Evolutionary conservation across 2,329 filamentous ascomycete genomes (phyloP).

Genomic region (Fusarium chlamydosporum): DNA sequence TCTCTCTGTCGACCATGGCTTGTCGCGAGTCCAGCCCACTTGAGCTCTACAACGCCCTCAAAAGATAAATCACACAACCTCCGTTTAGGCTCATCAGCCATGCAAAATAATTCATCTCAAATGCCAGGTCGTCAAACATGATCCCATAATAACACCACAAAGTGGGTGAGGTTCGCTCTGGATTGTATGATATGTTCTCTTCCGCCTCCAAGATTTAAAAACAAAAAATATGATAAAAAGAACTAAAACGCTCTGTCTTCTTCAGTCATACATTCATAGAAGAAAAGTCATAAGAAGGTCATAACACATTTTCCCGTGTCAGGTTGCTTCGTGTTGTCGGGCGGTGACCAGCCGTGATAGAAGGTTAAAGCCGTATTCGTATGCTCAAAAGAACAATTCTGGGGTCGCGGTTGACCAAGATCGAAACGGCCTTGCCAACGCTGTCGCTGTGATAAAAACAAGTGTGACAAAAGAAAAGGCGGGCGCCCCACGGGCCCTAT

Average conservation of each 20-base stretch:
- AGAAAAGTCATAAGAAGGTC: slow-evolving; percentile 57
- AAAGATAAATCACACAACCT: slow-evolving; percentile 48
- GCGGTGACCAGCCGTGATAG: slow-evolving; percentile 55
- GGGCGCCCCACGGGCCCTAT: slow-evolving; percentile 19
- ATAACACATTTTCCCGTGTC: slow-evolving; percentile 55
- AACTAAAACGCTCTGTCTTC: slow-evolving; percentile 53
- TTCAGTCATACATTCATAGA: slow-evolving; percentile 62
- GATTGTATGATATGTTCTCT: slow-evolving; percentile 46
- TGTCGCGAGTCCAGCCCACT: slow-evolving; percentile 51
- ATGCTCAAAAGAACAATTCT: slow-evolving; percentile 48
- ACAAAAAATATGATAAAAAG: slow-evolving; percentile 49
- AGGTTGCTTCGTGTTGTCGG: slow-evolving; percentile 53
- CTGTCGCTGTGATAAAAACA: slow-evolving; percentile 60
- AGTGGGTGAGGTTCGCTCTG: slow-evolving; percentile 44
- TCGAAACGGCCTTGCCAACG: slow-evolving; percentile 59
- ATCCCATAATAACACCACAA: slow-evolving; percentile 50
- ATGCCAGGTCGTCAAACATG: slow-evolving; percentile 53
- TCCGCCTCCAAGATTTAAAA: slow-evolving; percentile 33
- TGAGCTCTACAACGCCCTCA: slow-evolving; percentile 52
- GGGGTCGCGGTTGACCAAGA: slow-evolving; percentile 53
- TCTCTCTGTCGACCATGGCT: slow-evolving; percentile 40
- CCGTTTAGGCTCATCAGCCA: slow-evolving; percentile 48
- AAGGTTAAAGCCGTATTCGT: slow-evolving; percentile 51
- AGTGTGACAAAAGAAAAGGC: slow-evolving; percentile 52
- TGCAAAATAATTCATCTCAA: slow-evolving; percentile 50